Evolutionary conservation across 208 protist species (phyloP).

Genomic region (Kentomonas sorsogonicus): DNA sequence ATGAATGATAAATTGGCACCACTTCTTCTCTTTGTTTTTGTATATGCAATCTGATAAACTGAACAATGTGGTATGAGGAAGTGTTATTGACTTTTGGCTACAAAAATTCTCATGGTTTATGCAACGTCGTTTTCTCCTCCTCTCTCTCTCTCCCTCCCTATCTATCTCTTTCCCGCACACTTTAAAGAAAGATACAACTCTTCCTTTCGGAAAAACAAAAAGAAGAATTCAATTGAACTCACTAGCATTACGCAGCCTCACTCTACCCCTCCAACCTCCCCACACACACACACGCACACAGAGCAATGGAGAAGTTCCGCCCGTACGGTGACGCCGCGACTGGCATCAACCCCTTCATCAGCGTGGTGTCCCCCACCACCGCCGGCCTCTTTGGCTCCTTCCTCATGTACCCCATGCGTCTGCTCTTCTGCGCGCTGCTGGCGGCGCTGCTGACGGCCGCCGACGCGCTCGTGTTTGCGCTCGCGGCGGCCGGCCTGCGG

Average conservation of each 20-base stretch:
- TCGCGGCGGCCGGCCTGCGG: constrained; percentile 25
- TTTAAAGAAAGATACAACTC: not conserved
- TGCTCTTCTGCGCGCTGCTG: constrained; percentile 41
- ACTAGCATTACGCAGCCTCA: not conserved
- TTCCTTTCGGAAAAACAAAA: not conserved
- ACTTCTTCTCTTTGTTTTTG: no score
- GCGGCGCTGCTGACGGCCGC: constrained; percentile 33
- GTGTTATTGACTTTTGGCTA: no score
- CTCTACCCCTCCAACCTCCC: no score
- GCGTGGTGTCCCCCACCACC: constrained; percentile 32
- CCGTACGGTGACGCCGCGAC: constrained; percentile 68
- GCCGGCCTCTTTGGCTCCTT: constrained; percentile 22
- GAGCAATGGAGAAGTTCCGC: constrained; percentile 73
- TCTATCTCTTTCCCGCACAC: not conserved
- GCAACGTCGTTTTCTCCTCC: no score
- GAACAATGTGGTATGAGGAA: no score
- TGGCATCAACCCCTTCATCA: constrained; percentile 77
- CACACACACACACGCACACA: no score
- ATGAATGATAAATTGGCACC: no score
- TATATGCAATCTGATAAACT: no score
- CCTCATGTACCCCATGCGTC: constrained; percentile 46
- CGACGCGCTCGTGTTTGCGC: constrained; percentile 43
- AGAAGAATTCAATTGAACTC: not conserved
- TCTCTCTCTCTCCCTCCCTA: no score
- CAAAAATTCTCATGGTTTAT: no score